These are phyloP conservation scores for Moesziomyces sp. DNA, from an alignment of 1,284 basidiomycete species.

Conservation along the genomic window DNA sequence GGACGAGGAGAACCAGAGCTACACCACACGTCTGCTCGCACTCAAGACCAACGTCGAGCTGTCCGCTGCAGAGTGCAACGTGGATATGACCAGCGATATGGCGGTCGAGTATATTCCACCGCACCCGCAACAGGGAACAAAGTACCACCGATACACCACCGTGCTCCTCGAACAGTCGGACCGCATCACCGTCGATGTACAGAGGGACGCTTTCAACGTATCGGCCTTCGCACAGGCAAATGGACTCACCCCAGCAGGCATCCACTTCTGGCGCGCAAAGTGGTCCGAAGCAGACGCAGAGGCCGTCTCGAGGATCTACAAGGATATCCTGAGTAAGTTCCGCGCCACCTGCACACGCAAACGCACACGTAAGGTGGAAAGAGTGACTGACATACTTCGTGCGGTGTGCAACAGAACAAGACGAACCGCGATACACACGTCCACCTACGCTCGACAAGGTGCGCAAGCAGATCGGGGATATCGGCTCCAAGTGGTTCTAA, in stretches of 20 bases:
- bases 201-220: conserved; percentile 75
- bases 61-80: conserved; percentile 46
- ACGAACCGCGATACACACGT: conserved; percentile 6
- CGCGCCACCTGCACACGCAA: too few species aligned
- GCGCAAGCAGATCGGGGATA: conserved; percentile 30
- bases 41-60: conserved; percentile 74
- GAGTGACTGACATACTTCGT: neutral
- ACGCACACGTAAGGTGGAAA: neutral
- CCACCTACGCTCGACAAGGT: conserved; percentile 29
- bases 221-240: conserved; percentile 75
- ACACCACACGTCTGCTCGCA: conserved; percentile 84
- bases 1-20: conserved; percentile 75
- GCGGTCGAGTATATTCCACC: conserved; percentile 82
- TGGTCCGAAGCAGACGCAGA: conserved; percentile 73
- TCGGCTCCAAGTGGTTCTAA: conserved; percentile 39
- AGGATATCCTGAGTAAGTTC: conserved; percentile 71
- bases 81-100: conserved; percentile 72
- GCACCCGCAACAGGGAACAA: conserved; percentile 84
- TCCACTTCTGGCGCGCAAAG: conserved; percentile 83
- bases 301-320: conserved; percentile 77
- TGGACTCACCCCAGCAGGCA: conserved; percentile 74
- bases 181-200: conserved; percentile 35
- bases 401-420: conserved; percentile 3
- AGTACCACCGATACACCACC: conserved; percentile 84
- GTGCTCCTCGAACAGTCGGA: conserved; percentile 78